These are phyloP conservation scores for Phanerodontia chrysosporium DNA, from an alignment of 768 basidiomycete species.

Conservation along the genomic window DNA sequence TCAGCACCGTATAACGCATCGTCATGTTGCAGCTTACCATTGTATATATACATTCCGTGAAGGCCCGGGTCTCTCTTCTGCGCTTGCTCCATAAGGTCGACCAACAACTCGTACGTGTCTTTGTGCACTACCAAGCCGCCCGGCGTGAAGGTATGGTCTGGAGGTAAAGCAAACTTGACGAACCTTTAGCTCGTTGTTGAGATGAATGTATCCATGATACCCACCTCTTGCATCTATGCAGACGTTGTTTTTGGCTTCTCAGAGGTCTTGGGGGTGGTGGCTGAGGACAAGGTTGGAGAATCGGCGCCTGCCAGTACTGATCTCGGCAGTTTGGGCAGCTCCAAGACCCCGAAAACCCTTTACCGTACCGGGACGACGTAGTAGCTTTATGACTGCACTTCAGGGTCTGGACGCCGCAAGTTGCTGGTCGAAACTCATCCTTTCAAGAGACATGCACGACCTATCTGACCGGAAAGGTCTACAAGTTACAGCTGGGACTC, in stretches of 20 bases:
- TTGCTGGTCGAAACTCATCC: too few relatives aligned
- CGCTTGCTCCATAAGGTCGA: conserved; percentile 2
- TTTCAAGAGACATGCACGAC: too few relatives aligned
- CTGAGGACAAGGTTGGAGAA: neutral
- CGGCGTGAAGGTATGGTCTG: neutral
- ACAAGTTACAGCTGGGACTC: too few relatives aligned
- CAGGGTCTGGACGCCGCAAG: too few relatives aligned
- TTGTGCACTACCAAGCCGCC: neutral
- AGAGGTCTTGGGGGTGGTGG: neutral
- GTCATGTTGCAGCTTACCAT: conserved; percentile 7
- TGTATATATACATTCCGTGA: conserved; percentile 18
- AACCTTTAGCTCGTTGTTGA: too few relatives aligned
- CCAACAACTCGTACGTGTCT: neutral
- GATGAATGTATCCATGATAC: neutral
- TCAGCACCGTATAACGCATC: neutral
- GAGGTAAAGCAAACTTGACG: neutral
- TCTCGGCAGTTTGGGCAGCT: too few relatives aligned
- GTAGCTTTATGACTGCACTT: too few relatives aligned
- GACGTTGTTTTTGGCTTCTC: neutral
- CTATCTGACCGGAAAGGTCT: too few relatives aligned
- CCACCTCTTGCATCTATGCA: neutral
- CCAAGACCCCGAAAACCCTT: too few relatives aligned
- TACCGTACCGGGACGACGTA: too few relatives aligned
- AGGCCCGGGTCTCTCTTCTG: conserved; percentile 15
- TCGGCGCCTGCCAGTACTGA: too few relatives aligned